Conservation (phyloP, 768 basidiomycete species). For the Hebeloma cylindrosporum region DNA sequence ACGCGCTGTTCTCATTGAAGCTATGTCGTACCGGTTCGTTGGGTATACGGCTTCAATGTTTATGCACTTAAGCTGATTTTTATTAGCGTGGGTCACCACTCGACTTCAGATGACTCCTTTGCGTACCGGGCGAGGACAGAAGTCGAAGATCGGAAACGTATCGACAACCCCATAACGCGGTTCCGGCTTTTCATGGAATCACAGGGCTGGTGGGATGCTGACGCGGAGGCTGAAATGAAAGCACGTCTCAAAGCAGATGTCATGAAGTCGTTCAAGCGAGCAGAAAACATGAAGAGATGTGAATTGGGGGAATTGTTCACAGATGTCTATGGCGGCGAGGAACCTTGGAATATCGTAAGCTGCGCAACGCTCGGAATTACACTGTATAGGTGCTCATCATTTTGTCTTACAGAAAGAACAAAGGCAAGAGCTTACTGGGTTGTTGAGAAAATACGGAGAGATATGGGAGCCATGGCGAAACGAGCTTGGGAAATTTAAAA, state of each 20-base stretch:
- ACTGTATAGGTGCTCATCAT: neutral
- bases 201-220: constrained; percentile 79
- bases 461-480: constrained; percentile 84
- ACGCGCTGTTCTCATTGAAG: constrained; percentile 82
- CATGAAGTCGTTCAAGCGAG: constrained; percentile 73
- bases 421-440: constrained; percentile 66
- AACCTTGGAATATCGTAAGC: constrained; percentile 83
- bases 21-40: constrained; percentile 83
- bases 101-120: constrained; percentile 93
- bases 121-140: constrained; percentile 89
- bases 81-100: constrained; percentile 85
- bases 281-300: constrained; percentile 66
- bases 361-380: neutral
- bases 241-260: constrained; percentile 69
- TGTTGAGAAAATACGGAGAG: constrained; percentile 85
- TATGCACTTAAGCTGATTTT: constrained; percentile 4
- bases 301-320: constrained; percentile 81
- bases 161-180: constrained; percentile 85
- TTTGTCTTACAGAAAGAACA: constrained; percentile 66
- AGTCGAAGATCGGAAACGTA: constrained; percentile 87
- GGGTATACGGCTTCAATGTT: too few species aligned
- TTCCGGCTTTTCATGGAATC: constrained; percentile 86
- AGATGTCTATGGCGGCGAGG: constrained; percentile 84
- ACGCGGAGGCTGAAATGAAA: constrained; percentile 73
- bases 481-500: constrained; percentile 76